Conservation (phyloP, 148 eudicot species). For the Pouteria glomerata region DNA sequence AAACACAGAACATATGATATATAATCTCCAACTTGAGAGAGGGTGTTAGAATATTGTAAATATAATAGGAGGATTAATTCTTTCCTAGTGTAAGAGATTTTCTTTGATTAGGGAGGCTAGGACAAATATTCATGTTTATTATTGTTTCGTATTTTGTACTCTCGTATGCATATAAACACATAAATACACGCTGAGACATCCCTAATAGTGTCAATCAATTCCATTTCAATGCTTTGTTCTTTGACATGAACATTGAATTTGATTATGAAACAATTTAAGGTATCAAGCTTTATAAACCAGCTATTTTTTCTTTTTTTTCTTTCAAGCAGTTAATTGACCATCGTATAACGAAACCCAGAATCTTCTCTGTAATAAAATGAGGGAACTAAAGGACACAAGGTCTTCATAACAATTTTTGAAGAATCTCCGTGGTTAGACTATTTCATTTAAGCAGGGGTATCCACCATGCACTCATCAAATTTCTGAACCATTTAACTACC, state of each 20-base stretch:
- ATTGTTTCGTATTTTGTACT: no score
- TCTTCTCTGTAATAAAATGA: not conserved
- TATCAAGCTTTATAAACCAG: not conserved
- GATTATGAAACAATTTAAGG: not conserved
- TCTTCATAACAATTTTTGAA: not conserved
- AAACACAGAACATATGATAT: no score
- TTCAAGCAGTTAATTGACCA: not conserved
- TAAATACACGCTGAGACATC: no score
- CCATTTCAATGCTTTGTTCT: no score
- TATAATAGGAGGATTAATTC: no score
- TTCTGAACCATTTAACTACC: not conserved
- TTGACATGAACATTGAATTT: not conserved
- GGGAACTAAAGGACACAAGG: not conserved
- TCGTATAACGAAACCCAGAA: not conserved
- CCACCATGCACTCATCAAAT: not conserved
- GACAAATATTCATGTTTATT: no score
- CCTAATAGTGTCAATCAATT: no score
- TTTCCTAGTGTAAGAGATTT: no score
- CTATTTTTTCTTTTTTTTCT: not conserved
- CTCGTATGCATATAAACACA: no score
- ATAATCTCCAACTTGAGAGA: no score
- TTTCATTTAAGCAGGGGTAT: not conserved
- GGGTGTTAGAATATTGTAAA: no score
- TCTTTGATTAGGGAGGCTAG: no score
- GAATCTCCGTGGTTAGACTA: not conserved